Percentiles rank a stretch among this genome's conserved stretches.
These are phyloP conservation scores for Botrytis galanthina DNA, from an alignment of 2,329 filamentous ascomycete species.

Conservation along the genomic window DNA sequence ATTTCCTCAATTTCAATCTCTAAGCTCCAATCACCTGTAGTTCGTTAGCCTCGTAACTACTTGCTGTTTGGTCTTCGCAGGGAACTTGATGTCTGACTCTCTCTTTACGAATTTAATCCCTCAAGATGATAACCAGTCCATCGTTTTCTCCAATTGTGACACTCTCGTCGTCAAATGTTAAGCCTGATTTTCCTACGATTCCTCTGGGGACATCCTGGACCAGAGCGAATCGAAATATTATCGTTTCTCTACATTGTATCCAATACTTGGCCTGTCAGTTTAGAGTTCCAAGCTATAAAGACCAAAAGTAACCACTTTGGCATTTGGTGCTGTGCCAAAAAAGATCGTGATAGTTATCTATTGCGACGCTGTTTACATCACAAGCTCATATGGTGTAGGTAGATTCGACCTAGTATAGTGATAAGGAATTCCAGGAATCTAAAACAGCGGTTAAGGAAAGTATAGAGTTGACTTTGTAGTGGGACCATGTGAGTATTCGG, in stretches of 20 bases:
- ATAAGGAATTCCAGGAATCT: too few species aligned
- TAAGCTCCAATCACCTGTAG: background rate
- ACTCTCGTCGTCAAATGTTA: background rate
- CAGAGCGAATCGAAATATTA: background rate
- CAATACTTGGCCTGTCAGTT: background rate
- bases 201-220: background rate
- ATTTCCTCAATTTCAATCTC: background rate
- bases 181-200: background rate
- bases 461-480: too few species aligned
- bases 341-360: background rate
- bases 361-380: background rate
- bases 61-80: too few species aligned
- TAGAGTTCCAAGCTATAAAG: background rate
- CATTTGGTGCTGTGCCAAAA: background rate
- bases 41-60: background rate
- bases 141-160: background rate
- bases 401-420: background rate
- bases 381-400: background rate
- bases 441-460: too few species aligned
- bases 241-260: background rate
- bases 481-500: too few species aligned
- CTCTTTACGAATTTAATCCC: background rate
- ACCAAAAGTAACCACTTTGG: background rate
- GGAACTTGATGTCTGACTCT: background rate
- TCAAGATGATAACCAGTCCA: background rate